A percentile compares a stretch with the other conserved stretches of the same genome.
phyloP scores from a whole-genome alignment of 2,329 filamentous ascomycete genomes.

The Hansfordia pulvinata region DNA sequence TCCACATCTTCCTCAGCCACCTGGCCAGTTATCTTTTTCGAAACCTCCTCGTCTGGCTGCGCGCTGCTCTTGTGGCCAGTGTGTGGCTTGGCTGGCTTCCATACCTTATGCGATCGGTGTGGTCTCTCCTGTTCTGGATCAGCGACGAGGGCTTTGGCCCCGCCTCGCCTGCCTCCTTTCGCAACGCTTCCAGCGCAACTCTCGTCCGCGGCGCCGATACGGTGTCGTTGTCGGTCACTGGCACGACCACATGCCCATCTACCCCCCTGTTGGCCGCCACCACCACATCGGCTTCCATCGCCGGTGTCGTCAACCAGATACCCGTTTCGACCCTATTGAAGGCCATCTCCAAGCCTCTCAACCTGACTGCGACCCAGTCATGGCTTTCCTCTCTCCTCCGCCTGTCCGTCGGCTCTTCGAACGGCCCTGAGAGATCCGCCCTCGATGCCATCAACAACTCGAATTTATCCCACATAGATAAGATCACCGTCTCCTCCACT shows the following conservation, averaged over 20 bases:
- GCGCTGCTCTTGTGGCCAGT: constrained; percentile 62
- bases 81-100: constrained; percentile 87
- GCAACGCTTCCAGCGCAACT: constrained; percentile 16
- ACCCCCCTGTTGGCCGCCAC: constrained; percentile 22
- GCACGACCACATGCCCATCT: constrained; percentile 22
- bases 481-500: constrained; percentile 6
- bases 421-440: constrained; percentile 8
- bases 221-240: constrained; percentile 11
- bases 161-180: constrained; percentile 11
- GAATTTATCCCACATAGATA: constrained; percentile 10
- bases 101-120: constrained; percentile 80
- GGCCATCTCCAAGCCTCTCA: constrained; percentile 16
- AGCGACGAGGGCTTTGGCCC: constrained; percentile 58
- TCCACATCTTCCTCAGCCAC: constrained; percentile 68
- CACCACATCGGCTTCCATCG: constrained; percentile 23
- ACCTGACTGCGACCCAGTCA: constrained; percentile 17
- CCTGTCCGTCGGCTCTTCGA: constrained; percentile 4
- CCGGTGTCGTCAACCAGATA: constrained; percentile 20
- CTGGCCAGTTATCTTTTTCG: constrained; percentile 59
- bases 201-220: constrained; percentile 6
- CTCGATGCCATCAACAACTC: constrained; percentile 7
- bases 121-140: constrained; percentile 91
- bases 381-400: constrained; percentile 17
- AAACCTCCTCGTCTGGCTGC: constrained; percentile 64
- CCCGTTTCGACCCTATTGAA: constrained; percentile 13